Evolutionary conservation across 2,329 filamentous ascomycete genomes (phyloP).

Genomic region (Ophidiomyces ophidiicola): DNA sequence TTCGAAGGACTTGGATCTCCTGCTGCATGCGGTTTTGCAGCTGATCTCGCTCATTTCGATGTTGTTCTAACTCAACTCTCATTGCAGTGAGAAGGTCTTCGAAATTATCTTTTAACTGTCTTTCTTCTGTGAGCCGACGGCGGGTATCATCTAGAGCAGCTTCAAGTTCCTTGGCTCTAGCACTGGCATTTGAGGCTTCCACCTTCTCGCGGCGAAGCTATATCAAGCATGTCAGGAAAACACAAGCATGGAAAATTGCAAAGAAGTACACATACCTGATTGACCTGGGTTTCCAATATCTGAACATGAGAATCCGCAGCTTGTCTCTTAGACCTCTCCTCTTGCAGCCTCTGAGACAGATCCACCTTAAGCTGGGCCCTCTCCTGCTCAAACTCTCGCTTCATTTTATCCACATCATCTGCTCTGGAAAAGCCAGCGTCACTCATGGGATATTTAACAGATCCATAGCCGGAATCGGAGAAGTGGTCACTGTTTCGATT

Average conservation of each 20-base stretch:
- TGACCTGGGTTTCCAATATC: conserved; percentile 65
- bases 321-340: conserved; percentile 65
- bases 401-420: conserved; percentile 69
- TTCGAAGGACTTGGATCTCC: conserved; percentile 58
- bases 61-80: conserved; percentile 65
- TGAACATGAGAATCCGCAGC: conserved; percentile 74
- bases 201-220: conserved; percentile 42
- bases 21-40: conserved; percentile 71
- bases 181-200: conserved; percentile 38
- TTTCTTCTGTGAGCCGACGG: conserved; percentile 71
- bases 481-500: conserved; percentile 94
- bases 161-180: conserved; percentile 65
- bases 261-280: conserved; percentile 39
- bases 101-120: conserved; percentile 79
- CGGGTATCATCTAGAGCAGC: conserved; percentile 67
- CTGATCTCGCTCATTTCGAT: conserved; percentile 74
- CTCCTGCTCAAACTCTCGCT: conserved; percentile 78
- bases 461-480: conserved; percentile 87
- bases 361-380: conserved; percentile 77
- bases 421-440: conserved; percentile 41
- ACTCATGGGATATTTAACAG: conserved; percentile 60
- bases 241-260: conserved; percentile 13
- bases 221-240: conserved; percentile 29
- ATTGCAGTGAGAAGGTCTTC: conserved; percentile 81
- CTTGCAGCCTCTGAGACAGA: conserved; percentile 72